phyloP scores from a whole-genome alignment of 1,284 basidiomycete genomes.

The Bondarzewia mesenterica region DNA sequence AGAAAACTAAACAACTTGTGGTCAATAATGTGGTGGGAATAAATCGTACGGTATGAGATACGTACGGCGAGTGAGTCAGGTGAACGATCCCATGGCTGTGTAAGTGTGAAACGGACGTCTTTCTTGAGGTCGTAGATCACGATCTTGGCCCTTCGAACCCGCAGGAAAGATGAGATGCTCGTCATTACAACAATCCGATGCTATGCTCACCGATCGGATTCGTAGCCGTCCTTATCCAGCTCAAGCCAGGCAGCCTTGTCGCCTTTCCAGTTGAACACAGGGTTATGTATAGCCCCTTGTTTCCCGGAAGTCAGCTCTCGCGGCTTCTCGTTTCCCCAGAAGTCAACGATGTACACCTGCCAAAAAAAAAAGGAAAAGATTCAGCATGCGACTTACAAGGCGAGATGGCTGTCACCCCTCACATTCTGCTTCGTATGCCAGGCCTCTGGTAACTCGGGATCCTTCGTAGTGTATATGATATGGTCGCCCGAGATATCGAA shows the following conservation, averaged over 20 bases:
- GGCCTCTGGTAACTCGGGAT: conserved; percentile 63
- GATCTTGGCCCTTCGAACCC: conserved; percentile 50
- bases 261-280: conserved; percentile 60
- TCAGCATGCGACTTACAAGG: background rate
- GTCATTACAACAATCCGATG: conserved; percentile 6
- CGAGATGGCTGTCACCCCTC: conserved; percentile 2
- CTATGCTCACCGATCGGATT: conserved; percentile 56
- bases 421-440: conserved; percentile 80
- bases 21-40: background rate
- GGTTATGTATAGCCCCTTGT: conserved; percentile 73
- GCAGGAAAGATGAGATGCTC: conserved; percentile 3
- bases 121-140: conserved; percentile 70
- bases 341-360: conserved; percentile 59
- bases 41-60: background rate
- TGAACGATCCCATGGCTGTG: conserved; percentile 79
- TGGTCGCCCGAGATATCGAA: conserved; percentile 63
- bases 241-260: conserved; percentile 82
- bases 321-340: conserved; percentile 39
- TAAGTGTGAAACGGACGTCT: conserved; percentile 61
- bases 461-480: conserved; percentile 81
- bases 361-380: background rate
- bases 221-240: conserved; percentile 80
- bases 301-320: conserved; percentile 70
- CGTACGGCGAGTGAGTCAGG: conserved; percentile 52
- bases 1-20: conserved; percentile 48